Evolutionary conservation across 805 yeast species (phyloP).

Genomic region (Saturnispora sekii): DNA sequence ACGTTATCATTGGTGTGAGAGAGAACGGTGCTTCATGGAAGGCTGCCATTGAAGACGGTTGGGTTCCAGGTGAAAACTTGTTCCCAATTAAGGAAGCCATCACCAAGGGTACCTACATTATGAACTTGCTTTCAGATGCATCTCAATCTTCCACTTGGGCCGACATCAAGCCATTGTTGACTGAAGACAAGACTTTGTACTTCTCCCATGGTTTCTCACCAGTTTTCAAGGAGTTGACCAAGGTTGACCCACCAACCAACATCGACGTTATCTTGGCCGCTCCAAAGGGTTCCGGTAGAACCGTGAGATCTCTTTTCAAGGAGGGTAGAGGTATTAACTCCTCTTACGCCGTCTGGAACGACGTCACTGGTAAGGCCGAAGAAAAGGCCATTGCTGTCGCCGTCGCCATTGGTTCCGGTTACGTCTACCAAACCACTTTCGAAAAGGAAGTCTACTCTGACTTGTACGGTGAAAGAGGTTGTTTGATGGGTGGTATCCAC

Average conservation of each 20-base stretch:
- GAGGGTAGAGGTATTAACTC: slow-evolving; percentile 99
- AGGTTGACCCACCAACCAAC: slow-evolving; percentile 91
- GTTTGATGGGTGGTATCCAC: slow-evolving; percentile 99
- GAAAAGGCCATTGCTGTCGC: slow-evolving; percentile 98
- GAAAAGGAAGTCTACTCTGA: slow-evolving; percentile 99
- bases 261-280: slow-evolving; percentile 97
- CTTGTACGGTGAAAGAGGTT: slow-evolving; percentile 99
- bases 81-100: slow-evolving; percentile 94
- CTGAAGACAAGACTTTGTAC: slow-evolving; percentile 96
- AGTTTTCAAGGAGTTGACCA: slow-evolving; percentile 94
- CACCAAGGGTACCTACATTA: slow-evolving; percentile 80
- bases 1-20: slow-evolving; percentile 97
- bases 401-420: slow-evolving; percentile 98
- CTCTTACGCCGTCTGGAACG: slow-evolving; percentile 99
- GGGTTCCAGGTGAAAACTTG: slow-evolving; percentile 99
- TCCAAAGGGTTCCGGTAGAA: slow-evolving; percentile 99
- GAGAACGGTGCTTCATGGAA: slow-evolving; percentile 99
- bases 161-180: slow-evolving; percentile 76
- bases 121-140: slow-evolving; percentile 98
- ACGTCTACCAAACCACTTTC: slow-evolving; percentile 98
- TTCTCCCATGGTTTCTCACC: slow-evolving; percentile 99
- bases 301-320: slow-evolving; percentile 97
- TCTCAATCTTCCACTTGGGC: slow-evolving; percentile 99
- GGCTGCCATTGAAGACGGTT: slow-evolving; percentile 98
- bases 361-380: slow-evolving; percentile 97